Evolutionary conservation across 208 protist genomes (phyloP), one percentile per base, ranked within the genome.

Genomic region (Leishmania tarentolae): DNA sequence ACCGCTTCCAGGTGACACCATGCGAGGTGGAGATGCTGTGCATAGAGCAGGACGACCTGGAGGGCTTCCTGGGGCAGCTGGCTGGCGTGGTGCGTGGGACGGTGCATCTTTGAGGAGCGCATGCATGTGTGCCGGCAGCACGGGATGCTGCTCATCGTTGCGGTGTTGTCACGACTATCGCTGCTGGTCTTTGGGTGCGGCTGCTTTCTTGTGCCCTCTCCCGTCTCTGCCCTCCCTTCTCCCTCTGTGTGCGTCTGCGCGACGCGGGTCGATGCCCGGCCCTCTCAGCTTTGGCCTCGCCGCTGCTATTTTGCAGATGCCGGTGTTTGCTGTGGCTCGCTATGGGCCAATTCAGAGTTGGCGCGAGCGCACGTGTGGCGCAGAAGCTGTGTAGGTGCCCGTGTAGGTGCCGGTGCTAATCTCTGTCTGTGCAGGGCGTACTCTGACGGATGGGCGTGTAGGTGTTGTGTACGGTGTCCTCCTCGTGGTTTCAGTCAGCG

Each of bases 1-100:
- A 86, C 83, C 83, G 80, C 24, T 87, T 97, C 56, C 72, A 85
- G 37, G 91, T 97, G 74, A 80, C 91, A 7, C 91, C 92, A 47
- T 90, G 91, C 46, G 92, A 95, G 79, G 84, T 96, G 42, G 92
- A 97, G 80, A 76, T 91, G 73, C 79, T 97, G 83, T 97, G 94
- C 80, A 86, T 91, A 50, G 79, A 91, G 68, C 87, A 81, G 44
- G 86, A 87, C 59, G 90, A 85, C 56, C 83, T 97, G 35, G 91
- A 92, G 17, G 88, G 92, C 42, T 94, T 97, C 74, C 40, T 97
- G 72, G 61, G 80, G 57, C 72, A 59, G 31, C 80, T 97, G 50
- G 50, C 74, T 7, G 56, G 61, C 8, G 37, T 89, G 8, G 88
- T 93, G 70, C 82, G 85, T 31, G 76, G 86, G 13, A 52, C 80